Conservation (phyloP, 2,329 filamentous ascomycete genomes). For the Taxawa tesnikishii region DNA sequence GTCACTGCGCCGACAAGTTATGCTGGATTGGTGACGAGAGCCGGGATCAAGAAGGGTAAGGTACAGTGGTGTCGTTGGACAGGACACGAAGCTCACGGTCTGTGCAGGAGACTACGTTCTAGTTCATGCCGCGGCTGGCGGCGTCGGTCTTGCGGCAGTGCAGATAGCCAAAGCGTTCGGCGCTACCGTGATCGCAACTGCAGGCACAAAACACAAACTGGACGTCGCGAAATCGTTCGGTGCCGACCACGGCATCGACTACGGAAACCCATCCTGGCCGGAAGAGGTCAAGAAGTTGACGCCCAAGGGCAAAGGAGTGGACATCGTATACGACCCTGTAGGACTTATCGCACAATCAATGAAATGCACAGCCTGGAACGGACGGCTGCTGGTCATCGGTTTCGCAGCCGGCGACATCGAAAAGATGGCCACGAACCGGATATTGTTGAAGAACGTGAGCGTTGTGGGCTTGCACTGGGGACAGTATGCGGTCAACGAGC, state of each 20-base stretch:
- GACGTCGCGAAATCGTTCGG: conserved; percentile 69
- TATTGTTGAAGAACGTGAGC: conserved; percentile 85
- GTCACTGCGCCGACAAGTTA: conserved; percentile 89
- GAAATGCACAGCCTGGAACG: conserved; percentile 92
- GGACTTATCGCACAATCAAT: conserved; percentile 77
- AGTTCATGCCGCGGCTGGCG: conserved; percentile 83
- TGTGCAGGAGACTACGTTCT: conserved; percentile 65
- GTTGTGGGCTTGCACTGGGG: conserved; percentile 91
- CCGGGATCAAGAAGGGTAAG: conserved; percentile 51
- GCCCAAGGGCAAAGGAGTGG: conserved; percentile 60
- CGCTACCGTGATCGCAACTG: conserved; percentile 86
- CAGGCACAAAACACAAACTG: conserved; percentile 67
- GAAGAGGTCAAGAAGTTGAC: conserved; percentile 65
- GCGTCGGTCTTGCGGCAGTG: conserved; percentile 81
- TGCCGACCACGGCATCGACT: conserved; percentile 74
- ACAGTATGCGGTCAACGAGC: conserved; percentile 63
- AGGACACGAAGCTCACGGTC: background rate
- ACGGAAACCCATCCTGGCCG: conserved; percentile 51
- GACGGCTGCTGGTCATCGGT: conserved; percentile 73
- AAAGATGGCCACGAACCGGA: conserved; percentile 84
- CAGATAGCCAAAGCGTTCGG: conserved; percentile 89
- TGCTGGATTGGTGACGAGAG: conserved; percentile 66
- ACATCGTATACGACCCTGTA: conserved; percentile 92
- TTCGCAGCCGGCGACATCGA: conserved; percentile 82
- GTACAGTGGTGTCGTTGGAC: background rate